Evolutionary conservation across 805 yeast genomes (phyloP), one percentile per base, ranked within the genome.

Genomic region (Candida germanica): DNA sequence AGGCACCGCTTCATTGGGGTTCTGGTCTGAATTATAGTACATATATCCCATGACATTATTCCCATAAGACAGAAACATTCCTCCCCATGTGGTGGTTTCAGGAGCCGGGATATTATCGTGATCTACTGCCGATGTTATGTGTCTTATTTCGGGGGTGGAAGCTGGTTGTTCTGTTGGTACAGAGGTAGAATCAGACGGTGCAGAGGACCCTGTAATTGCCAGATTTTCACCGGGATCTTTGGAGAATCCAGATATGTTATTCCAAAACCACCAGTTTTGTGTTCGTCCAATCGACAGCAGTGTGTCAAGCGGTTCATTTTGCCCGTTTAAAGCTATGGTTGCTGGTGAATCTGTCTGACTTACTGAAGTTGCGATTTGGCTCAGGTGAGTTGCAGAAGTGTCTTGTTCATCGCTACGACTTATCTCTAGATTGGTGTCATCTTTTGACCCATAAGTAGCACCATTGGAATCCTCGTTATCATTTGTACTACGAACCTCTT

Each of bases 181-280:
- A n/a, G n/a, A 21, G 24, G 24, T 21, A 11, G 24, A 12, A n/a
- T n/a, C 27, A 14, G 12, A 7, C 11, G 7, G 14, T 7, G 27
- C 12, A 25, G 27, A 6, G 12, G 27, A n/a, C 12, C 12, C 27
- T 7, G 27, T 25, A 14, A 14, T 7, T 25, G 11, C 27, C 12
- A 14, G 27, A 7, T 12, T n/a, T 8, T 8, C 12, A 14, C 14
- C 6, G 27, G 12, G 27, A 14, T 25, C 12, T 7, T 6, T n/a
- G 27, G 7, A n/a, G 7, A 6, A n/a, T 25, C 12, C 12, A 14
- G 27, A 25, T 7, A 25, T n/a, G 4, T 27, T 27, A 23, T 19
- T 26, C 47, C 47, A 43, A 16, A 23, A 21, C 44, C 44, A 40
- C 44, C 47, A 40, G n/a, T 24, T 34, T 1, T 9, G 15, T 13